These are phyloP conservation scores for Paraphysoderma sedebokerense DNA, from an alignment of 371 early-diverging fungal species.

Conservation along the genomic window DNA sequence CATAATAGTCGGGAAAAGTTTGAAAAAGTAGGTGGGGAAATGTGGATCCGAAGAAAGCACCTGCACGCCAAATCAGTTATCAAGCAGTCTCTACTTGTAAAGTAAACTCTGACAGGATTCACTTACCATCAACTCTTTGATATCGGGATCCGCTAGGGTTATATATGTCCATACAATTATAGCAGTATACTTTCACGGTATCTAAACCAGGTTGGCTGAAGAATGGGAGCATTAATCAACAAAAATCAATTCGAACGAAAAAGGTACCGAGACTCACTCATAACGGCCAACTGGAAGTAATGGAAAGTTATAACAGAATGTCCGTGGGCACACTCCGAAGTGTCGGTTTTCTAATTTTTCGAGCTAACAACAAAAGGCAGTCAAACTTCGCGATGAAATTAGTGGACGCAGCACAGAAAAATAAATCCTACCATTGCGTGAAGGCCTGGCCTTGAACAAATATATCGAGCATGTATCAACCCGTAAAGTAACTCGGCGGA, in stretches of 20 bases:
- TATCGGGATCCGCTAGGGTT: slow-evolving; percentile 55
- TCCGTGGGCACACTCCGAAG: slow-evolving; percentile 73
- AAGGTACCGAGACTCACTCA: too few species aligned
- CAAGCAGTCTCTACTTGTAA: background rate
- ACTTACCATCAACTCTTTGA: slow-evolving; percentile 58
- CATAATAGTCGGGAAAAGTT: slow-evolving; percentile 21
- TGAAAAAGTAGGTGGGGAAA: slow-evolving; percentile 45
- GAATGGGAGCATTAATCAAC: too few species aligned
- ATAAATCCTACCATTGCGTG: too few species aligned
- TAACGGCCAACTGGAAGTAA: slow-evolving; percentile 68
- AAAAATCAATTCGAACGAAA: slow-evolving; percentile 5
- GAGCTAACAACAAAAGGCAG: slow-evolving; percentile 18
- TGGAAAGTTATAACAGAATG: slow-evolving; percentile 51
- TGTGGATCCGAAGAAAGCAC: slow-evolving; percentile 44
- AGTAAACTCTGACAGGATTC: background rate
- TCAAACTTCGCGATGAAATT: too few species aligned
- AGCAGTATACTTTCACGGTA: slow-evolving; percentile 59
- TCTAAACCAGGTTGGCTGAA: slow-evolving; percentile 33
- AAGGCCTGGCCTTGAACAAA: slow-evolving; percentile 57
- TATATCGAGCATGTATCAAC: slow-evolving; percentile 65
- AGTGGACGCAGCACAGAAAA: too few species aligned
- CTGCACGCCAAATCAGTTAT: slow-evolving; percentile 10
- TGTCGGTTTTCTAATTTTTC: slow-evolving; percentile 50
- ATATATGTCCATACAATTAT: slow-evolving; percentile 73
- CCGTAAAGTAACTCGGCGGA: slow-evolving; percentile 52